Base-by-base conservation (phyloP, 1,139 yeast genomes). In the Saccharomyces pastorianus region DNA sequence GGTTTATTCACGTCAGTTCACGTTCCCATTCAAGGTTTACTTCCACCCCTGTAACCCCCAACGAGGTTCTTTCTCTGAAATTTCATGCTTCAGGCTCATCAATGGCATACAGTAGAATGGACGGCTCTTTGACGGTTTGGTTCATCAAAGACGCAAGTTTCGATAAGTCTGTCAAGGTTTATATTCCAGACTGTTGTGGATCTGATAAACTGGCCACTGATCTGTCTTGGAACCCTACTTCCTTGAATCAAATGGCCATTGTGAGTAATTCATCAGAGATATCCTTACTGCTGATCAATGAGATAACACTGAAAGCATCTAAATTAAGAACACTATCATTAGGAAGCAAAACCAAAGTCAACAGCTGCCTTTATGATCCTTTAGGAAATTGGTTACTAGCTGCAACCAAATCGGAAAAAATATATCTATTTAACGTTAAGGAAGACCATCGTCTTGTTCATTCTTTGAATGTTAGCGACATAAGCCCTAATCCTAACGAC, bases 141-240 rank as follows among this genome's bases (percentile, higher is more conserved):
- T 51, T 82, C 20, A 74, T 78, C 2, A 48, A 53, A 8, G 46
- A 44, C 9, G 51, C 54, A 2, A 32, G 57, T 9, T 58, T 59
- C 42, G 53, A 55, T 14, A 53, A 55, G n/a, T 51, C 58, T 4
- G 55, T 51, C 41, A 58, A 59, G 20, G 59, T 72, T 27, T 55
- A 64, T 3, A 74, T 73, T 5, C 73, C 78, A 0, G 67, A 74
- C 17, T 68, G 73, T 1, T 73, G 79, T 2, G 78, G 82, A 1
- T 84, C 80, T 57, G 71, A 70, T 1, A 73, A 72, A 55, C 71
- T 80, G 1, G 80, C 82, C 1, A 79, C 78, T 49, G 66, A 77
- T 14, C 60, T 86, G 2, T 67, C 81, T 1, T 87, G 93, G 90
- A 76, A 82, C 55, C 87, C 90, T 0, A 64, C 64, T 14, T 74